Evolutionary conservation across 2,329 filamentous ascomycete genomes (phyloP), one percentile per base, ranked within the genome.

Genomic region (Talaromyces sp.): DNA sequence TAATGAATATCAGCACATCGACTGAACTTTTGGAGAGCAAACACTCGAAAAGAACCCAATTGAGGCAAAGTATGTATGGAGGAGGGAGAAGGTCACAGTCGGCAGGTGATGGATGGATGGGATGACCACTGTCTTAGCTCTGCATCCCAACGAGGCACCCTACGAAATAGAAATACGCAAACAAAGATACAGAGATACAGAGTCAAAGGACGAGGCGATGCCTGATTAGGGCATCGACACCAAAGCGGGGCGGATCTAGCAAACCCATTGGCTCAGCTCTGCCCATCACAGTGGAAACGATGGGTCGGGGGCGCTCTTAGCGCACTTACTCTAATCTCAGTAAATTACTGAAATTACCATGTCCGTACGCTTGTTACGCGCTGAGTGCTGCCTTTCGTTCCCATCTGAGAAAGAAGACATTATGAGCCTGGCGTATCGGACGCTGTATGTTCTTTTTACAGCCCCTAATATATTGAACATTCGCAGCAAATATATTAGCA

Each of bases 291-390:
- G 13, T 61, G 58, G 58, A 39, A 37, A 25, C 43, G 31, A 50
- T 61, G 58, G 58, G 58, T 25, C 58, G 33, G 22, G 22, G 43
- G 58, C 43, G 43, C 43, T 35, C 31, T 56, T 50, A 61, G 58
- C 58, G 43, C 22, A 17, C 11, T 50, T 50, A 61, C 59, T 50
- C 9, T 47, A 35, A 45, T 43, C 15, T 33, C 56, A 35, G 35
- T 50, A 61, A 61, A 25, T 49, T 52, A 41, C 45, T 22, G 59
- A 19, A 35, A 56, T 56, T 56, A 19, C 25, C 25, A 31, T 56
- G 31, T 19, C 8, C n/a, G 31, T 37, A 37, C 50, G 10, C 15
- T 37, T 37, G 50, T 35, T 22, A 37, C 31, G 27, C 5, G 6
- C 27, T 31, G 25, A 52, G 10, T 52, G 9, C 49, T 49, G 19